These are phyloP conservation scores for Fremontodendron californicum DNA, from an alignment of 345 rosid genomes.

Conservation along the genomic window DNA sequence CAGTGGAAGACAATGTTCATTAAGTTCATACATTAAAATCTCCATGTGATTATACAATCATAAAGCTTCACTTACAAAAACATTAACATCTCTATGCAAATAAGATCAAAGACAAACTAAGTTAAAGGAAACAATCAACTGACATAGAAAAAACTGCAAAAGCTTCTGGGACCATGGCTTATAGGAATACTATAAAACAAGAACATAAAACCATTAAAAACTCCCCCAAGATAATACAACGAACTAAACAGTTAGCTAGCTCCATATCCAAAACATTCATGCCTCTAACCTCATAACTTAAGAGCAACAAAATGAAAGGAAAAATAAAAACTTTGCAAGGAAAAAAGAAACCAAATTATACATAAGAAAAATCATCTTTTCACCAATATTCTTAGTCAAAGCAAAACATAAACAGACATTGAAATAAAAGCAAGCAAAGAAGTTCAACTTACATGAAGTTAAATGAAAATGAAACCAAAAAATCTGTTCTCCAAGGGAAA, in stretches of 20 bases:
- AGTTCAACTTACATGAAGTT: background rate
- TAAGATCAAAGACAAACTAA: background rate
- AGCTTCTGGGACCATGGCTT: background rate
- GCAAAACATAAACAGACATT: too few relatives aligned
- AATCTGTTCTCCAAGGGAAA: background rate
- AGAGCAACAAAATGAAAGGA: background rate
- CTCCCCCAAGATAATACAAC: background rate
- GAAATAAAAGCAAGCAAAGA: background rate
- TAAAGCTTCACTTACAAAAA: background rate
- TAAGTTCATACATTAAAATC: background rate
- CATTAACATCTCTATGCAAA: background rate
- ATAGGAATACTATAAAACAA: background rate
- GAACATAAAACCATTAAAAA: background rate
- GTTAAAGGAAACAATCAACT: background rate
- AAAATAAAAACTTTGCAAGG: background rate
- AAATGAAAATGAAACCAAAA: background rate
- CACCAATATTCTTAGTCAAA: background rate
- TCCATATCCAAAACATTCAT: background rate
- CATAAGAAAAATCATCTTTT: background rate
- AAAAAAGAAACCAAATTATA: background rate
- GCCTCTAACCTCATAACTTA: background rate
- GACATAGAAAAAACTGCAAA: background rate
- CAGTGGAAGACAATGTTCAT: background rate
- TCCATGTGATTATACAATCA: background rate
- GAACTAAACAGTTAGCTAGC: background rate